Percentiles rank a stretch among this genome's conserved stretches.
phyloP scores from a whole-genome alignment of 192 early-diverging fungal species.

The Spizellomyces sp. region DNA sequence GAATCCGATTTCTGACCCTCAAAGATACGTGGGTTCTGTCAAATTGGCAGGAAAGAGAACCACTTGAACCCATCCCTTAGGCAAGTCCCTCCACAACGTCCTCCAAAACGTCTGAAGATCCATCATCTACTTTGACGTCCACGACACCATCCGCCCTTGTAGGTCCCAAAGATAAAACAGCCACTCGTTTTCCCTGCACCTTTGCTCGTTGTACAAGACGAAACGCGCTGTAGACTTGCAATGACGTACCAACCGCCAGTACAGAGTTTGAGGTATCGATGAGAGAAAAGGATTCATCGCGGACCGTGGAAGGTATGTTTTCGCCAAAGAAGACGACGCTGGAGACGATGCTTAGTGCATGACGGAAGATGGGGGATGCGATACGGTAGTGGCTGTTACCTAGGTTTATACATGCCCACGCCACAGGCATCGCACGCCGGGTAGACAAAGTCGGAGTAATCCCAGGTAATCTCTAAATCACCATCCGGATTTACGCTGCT shows the following conservation, averaged over 20 bases:
- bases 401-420: conserved; percentile 55
- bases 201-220: conserved; percentile 71
- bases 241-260: conserved; percentile 78
- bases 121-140: conserved; percentile 47
- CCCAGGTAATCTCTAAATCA: conserved; percentile 60
- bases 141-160: conserved; percentile 73
- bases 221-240: conserved; percentile 83
- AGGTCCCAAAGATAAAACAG: conserved; percentile 73
- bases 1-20: too few relatives aligned
- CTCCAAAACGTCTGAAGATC: conserved; percentile 14
- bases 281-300: conserved; percentile 56
- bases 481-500: conserved; percentile 78
- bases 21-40: too few relatives aligned
- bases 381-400: conserved; percentile 1
- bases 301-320: conserved; percentile 64
- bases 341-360: conserved; percentile 76
- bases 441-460: conserved; percentile 71
- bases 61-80: too few relatives aligned
- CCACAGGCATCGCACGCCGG: conserved; percentile 71
- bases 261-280: conserved; percentile 63
- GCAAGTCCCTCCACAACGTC: neutral
- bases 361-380: conserved; percentile 71
- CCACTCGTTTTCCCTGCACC: conserved; percentile 52
- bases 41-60: too few relatives aligned
- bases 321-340: conserved; percentile 91